Evolutionary conservation across 2,329 filamentous ascomycete species (phyloP).

Genomic region (Cytospora chrysosperma): DNA sequence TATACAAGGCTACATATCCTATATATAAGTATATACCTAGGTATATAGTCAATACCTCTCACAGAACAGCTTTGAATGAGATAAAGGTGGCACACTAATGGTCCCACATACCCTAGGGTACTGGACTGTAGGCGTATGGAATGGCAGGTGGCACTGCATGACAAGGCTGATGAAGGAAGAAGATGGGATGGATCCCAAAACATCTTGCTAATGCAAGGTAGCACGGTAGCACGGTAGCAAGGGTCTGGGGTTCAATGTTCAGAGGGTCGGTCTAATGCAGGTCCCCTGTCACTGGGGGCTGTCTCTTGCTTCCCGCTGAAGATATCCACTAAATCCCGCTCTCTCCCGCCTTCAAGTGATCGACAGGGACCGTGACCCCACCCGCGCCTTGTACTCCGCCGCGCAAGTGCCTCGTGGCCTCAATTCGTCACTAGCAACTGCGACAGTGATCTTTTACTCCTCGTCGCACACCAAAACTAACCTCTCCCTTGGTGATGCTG

Average conservation of each 20-base stretch:
- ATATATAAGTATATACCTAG: too few species aligned
- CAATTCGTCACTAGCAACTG: constrained; percentile 4
- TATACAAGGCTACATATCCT: too few species aligned
- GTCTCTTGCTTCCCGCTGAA: not conserved
- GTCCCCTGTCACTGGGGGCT: not conserved
- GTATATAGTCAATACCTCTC: too few species aligned
- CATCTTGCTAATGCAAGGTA: too few species aligned
- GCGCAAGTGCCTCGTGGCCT: constrained; percentile 18
- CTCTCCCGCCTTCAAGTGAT: not conserved
- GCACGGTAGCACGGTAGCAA: not conserved
- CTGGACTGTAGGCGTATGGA: not conserved
- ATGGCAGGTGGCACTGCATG: not conserved
- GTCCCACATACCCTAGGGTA: not conserved
- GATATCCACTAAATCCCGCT: not conserved
- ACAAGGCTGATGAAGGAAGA: not conserved
- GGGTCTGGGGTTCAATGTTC: not conserved
- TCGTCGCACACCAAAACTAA: not conserved
- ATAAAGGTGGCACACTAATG: not conserved
- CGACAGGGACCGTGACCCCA: not conserved
- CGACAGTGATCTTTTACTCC: not conserved
- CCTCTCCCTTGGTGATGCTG: not conserved
- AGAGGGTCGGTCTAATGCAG: not conserved
- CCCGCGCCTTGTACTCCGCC: not conserved
- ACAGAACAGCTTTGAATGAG: not conserved
- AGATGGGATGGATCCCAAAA: not conserved